These are phyloP conservation scores for Chalaropsis thielavioides DNA, from an alignment of 2,329 filamentous ascomycete genomes.

Conservation along the genomic window DNA sequence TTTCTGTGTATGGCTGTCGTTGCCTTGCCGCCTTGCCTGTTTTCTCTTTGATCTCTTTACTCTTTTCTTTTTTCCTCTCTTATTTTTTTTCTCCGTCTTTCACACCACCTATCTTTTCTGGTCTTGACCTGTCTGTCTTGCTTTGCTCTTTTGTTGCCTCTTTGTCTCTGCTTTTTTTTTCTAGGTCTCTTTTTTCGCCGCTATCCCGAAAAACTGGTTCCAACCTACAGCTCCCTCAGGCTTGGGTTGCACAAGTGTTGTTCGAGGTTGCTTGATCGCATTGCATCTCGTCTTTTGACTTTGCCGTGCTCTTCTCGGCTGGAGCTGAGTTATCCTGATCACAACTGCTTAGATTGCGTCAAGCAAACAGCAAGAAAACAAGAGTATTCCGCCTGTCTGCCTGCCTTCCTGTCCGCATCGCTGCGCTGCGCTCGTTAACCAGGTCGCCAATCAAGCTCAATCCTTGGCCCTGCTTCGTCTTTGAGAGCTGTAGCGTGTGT, in stretches of 20 bases:
- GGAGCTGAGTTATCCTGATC: neutral
- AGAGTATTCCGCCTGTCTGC: neutral
- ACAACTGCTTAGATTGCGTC: neutral
- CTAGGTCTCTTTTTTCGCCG: neutral
- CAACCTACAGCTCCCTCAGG: neutral
- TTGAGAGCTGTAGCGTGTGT: neutral
- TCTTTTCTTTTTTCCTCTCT: neutral
- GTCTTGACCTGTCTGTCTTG: neutral
- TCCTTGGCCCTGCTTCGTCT: neutral
- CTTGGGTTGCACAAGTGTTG: neutral
- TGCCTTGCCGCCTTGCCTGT: slow-evolving; percentile 5
- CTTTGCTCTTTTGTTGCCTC: neutral
- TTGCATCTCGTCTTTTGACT: neutral
- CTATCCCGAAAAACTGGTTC: neutral
- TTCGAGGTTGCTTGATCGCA: neutral
- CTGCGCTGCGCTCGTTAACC: neutral
- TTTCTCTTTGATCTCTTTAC: neutral
- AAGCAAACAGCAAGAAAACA: neutral
- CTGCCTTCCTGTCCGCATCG: neutral
- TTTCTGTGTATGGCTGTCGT: neutral
- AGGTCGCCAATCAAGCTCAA: neutral
- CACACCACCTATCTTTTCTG: neutral
- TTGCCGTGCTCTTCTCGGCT: neutral
- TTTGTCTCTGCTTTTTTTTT: neutral
- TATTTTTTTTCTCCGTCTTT: neutral